phyloP scores from a whole-genome alignment of 306 rosid species.

The Datisca glomerata region DNA sequence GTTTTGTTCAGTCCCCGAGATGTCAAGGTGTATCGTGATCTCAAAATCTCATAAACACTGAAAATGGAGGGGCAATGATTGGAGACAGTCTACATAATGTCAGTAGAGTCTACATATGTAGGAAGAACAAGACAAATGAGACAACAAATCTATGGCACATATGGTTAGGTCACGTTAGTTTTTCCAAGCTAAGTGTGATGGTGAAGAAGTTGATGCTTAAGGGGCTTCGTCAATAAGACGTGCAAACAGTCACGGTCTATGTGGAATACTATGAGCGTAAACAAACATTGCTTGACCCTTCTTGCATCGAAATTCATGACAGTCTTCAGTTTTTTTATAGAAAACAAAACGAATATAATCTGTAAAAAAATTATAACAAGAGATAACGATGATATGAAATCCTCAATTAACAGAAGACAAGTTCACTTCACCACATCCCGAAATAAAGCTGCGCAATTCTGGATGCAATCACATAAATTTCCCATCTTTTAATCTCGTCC shows the following conservation, averaged over 20 bases:
- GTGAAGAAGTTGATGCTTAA: background rate
- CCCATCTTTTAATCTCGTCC: constrained; percentile 70
- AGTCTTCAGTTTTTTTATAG: no score
- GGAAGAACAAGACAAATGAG: no score
- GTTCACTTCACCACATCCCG: no score
- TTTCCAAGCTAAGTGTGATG: constrained; percentile 1
- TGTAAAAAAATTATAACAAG: no score
- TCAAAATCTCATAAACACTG: background rate
- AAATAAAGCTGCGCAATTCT: constrained; percentile 84
- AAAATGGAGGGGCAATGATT: background rate
- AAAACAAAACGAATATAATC: no score
- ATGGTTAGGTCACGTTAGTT: constrained; percentile 3
- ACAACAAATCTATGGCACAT: constrained; percentile 4
- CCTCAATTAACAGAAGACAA: no score
- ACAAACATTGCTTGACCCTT: no score
- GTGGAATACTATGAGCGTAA: no score
- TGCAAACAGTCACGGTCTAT: no score
- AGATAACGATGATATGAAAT: no score
- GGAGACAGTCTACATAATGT: constrained; percentile 1
- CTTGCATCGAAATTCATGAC: no score
- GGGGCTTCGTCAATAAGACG: background rate
- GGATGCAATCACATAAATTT: constrained; percentile 90
- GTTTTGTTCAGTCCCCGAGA: background rate
- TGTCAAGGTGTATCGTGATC: constrained; percentile 1
- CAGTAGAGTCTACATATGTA: background rate